Conservation (phyloP, 2,329 filamentous ascomycete species). For the Aspergillus candidus region DNA sequence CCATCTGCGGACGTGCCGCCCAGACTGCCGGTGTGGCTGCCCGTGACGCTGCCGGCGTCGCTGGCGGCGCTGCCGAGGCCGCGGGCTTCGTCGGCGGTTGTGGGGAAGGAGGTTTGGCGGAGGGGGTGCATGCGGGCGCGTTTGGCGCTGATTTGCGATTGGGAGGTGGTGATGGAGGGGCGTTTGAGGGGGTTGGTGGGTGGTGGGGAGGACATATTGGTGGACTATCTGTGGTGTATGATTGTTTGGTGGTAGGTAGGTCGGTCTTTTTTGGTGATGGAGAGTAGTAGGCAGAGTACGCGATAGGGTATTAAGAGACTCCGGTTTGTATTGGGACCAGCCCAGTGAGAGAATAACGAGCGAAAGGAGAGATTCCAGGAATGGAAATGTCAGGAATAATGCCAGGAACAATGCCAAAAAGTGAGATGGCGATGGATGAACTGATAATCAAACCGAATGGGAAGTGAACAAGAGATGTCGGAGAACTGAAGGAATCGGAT, state of each 20-base stretch:
- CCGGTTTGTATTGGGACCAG: too few species aligned
- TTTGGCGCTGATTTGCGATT: conserved; percentile 28
- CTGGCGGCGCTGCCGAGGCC: conserved; percentile 28
- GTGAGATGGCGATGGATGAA: too few species aligned
- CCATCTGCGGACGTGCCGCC: conserved; percentile 33
- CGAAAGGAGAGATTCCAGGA: too few species aligned
- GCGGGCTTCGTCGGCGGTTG: conserved; percentile 25
- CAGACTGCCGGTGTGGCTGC: conserved; percentile 39
- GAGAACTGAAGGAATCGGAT: too few species aligned
- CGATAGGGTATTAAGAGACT: too few species aligned
- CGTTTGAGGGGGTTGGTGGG: conserved; percentile 36
- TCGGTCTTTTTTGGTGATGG: conserved; percentile 1
- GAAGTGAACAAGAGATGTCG: too few species aligned
- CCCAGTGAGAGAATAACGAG: too few species aligned
- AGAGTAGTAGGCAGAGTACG: neutral
- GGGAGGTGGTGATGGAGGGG: conserved; percentile 35
- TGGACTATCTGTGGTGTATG: neutral
- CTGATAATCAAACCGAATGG: too few species aligned
- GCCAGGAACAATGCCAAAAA: too few species aligned
- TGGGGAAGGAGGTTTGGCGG: conserved; percentile 43
- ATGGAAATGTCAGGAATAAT: too few species aligned
- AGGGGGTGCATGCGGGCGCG: conserved; percentile 41
- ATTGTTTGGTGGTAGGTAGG: neutral
- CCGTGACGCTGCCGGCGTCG: conserved; percentile 38
- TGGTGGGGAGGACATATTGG: conserved; percentile 36